Conservation (phyloP, 257 asterid genomes). For the Jacaranda copaia region DNA sequence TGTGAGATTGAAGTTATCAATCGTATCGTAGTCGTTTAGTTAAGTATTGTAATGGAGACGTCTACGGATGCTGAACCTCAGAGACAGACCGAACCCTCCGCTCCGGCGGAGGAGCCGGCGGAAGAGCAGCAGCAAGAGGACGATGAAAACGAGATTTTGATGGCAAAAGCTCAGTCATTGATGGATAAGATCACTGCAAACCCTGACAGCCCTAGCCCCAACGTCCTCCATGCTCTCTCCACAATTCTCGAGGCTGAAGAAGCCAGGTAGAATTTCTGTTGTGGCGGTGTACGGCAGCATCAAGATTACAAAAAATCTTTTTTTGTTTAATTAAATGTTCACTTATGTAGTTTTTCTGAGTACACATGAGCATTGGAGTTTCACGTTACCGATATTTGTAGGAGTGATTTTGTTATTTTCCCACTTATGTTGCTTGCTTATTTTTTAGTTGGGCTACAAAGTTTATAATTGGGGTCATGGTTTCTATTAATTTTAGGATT, state of each 20-base stretch:
- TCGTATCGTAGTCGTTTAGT: not conserved
- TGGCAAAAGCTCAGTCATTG: conserved; percentile 71
- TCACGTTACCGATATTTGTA: not conserved
- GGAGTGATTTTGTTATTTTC: not conserved
- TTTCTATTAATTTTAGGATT: conserved; percentile 22
- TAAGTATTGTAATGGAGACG: conserved; percentile 46
- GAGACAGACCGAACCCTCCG: conserved; percentile 39
- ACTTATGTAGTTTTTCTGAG: not conserved
- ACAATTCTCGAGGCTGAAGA: conserved; percentile 85
- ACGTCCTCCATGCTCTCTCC: conserved; percentile 81
- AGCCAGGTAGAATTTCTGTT: conserved; percentile 62
- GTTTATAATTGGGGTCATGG: not conserved
- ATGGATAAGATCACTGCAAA: conserved; percentile 78
- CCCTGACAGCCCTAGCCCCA: conserved; percentile 87
- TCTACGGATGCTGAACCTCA: conserved; percentile 46
- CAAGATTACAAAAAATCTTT: not conserved
- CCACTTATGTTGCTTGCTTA: not conserved
- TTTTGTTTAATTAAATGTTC: not conserved
- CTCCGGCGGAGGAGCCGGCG: conserved; percentile 42
- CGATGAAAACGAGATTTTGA: conserved; percentile 65
- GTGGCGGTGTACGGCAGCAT: not conserved
- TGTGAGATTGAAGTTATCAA: conserved; percentile 14
- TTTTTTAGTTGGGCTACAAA: not conserved
- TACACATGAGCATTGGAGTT: not conserved
- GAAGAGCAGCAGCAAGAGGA: conserved; percentile 55